Evolutionary conservation across 2,329 filamentous ascomycete species (phyloP).

Genomic region (Penicillium sp.): DNA sequence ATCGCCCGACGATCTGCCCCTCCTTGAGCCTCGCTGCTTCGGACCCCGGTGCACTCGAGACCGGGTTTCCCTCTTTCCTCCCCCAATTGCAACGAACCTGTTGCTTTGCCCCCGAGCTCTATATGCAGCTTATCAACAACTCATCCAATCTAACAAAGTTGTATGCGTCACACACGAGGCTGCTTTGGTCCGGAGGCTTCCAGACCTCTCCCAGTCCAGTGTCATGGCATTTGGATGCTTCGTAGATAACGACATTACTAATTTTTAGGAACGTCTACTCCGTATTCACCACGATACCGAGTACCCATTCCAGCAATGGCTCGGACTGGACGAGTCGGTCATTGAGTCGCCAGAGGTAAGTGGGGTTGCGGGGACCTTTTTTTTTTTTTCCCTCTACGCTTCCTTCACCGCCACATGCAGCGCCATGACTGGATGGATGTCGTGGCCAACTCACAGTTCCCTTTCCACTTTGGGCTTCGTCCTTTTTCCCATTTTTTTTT

Average conservation of each 20-base stretch:
- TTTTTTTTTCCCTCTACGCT: conserved; percentile 10
- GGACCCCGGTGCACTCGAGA: not conserved
- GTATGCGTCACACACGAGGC: conserved; percentile 17
- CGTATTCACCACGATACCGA: not conserved
- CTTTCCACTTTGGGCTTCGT: conserved; percentile 16
- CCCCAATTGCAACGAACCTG: not conserved
- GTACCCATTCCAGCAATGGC: not conserved
- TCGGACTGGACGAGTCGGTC: not conserved
- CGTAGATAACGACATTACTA: not conserved
- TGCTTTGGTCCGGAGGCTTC: conserved; percentile 11
- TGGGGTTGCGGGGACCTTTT: conserved; percentile 23
- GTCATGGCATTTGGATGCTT: not conserved
- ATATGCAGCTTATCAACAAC: conserved; percentile 11
- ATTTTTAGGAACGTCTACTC: not conserved
- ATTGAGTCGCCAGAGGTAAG: conserved; percentile 6
- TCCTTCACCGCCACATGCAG: conserved; percentile 30
- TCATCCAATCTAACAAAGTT: conserved; percentile 3
- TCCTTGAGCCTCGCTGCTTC: conserved; percentile 13
- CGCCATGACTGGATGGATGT: conserved; percentile 22
- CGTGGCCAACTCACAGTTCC: conserved; percentile 23
- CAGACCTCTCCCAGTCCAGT: not conserved
- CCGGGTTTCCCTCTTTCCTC: not conserved
- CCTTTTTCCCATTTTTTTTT: not conserved
- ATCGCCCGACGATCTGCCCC: conserved; percentile 14
- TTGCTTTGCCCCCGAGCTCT: not conserved